phyloP scores from a whole-genome alignment of 805 yeast species.

The Brettanomyces nanus region DNA sequence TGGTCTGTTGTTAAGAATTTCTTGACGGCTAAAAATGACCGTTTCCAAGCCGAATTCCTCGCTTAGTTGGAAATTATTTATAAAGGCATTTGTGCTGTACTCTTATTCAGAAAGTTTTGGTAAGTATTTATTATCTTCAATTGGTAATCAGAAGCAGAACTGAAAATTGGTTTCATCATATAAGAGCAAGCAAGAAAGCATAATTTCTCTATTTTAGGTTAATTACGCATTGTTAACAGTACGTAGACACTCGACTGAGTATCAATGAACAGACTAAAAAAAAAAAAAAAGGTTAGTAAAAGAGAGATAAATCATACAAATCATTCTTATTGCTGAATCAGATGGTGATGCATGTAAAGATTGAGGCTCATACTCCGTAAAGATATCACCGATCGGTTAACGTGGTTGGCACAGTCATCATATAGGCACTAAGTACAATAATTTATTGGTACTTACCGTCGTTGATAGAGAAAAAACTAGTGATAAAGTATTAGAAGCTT shows the following conservation, averaged over 20 bases:
- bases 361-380: conserved; percentile 58
- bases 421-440: too few relatives aligned
- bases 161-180: conserved; percentile 68
- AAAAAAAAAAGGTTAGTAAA: background rate
- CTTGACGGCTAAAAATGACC: conserved; percentile 32
- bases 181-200: too few relatives aligned
- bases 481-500: too few relatives aligned
- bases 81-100: conserved; percentile 1
- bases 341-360: conserved; percentile 97
- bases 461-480: too few relatives aligned
- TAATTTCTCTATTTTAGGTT: too few relatives aligned
- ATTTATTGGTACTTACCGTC: too few relatives aligned
- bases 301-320: too few relatives aligned
- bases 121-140: conserved; percentile 65
- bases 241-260: background rate
- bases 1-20: conserved; percentile 35
- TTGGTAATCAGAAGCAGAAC: conserved; percentile 94
- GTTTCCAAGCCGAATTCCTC: conserved; percentile 20
- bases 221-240: background rate
- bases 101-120: conserved; percentile 52
- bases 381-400: conserved; percentile 25
- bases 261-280: conserved; percentile 2
- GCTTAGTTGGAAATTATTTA: background rate
- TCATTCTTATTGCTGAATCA: conserved; percentile 42
- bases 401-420: conserved; percentile 31